These are phyloP conservation scores for Kalmanozyma brasiliensis DNA, from an alignment of 1,284 basidiomycete genomes.

Conservation along the genomic window DNA sequence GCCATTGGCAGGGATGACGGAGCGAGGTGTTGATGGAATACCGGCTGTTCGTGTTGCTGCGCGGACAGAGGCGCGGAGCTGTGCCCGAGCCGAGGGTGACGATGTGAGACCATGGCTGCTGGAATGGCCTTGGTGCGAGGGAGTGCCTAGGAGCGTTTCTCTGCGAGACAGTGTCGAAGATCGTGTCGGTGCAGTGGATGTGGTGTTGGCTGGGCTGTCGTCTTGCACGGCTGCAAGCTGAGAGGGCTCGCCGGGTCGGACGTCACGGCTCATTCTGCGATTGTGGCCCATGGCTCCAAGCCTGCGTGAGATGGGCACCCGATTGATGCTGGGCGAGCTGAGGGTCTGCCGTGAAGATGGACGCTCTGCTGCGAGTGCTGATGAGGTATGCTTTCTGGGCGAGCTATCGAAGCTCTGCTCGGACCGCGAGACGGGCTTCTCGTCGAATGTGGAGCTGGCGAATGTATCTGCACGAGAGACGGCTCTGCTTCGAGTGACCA, in stretches of 20 bases:
- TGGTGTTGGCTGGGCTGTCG: constrained; percentile 27
- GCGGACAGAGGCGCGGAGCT: constrained; percentile 29
- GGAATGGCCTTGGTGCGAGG: constrained; percentile 11
- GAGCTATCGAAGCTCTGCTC: constrained; percentile 40
- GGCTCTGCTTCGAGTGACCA: constrained; percentile 22
- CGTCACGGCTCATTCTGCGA: constrained; percentile 39
- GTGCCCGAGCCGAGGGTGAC: constrained; percentile 36
- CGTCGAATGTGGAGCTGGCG: constrained; percentile 37
- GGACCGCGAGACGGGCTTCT: constrained; percentile 10
- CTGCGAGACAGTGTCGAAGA: constrained; percentile 19
- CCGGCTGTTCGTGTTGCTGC: constrained; percentile 20
- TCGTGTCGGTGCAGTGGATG: constrained; percentile 12
- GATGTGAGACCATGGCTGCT: constrained; percentile 19
- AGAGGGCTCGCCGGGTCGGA: constrained; percentile 27
- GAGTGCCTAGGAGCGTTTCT: constrained; percentile 24
- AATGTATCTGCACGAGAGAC: constrained; percentile 24
- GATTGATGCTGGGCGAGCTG: constrained; percentile 38
- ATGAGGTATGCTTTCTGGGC: constrained; percentile 20
- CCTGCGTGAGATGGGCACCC: constrained; percentile 33
- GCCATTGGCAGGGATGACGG: constrained; percentile 2
- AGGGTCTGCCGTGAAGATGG: constrained; percentile 30
- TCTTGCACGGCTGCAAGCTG: constrained; percentile 40
- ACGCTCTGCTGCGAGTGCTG: constrained; percentile 13
- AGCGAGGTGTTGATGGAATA: constrained; percentile 21
- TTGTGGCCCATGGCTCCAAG: constrained; percentile 43